These are phyloP conservation scores for Rhynchosporium graminicola DNA, from an alignment of 2,329 filamentous ascomycete species.

Conservation along the genomic window DNA sequence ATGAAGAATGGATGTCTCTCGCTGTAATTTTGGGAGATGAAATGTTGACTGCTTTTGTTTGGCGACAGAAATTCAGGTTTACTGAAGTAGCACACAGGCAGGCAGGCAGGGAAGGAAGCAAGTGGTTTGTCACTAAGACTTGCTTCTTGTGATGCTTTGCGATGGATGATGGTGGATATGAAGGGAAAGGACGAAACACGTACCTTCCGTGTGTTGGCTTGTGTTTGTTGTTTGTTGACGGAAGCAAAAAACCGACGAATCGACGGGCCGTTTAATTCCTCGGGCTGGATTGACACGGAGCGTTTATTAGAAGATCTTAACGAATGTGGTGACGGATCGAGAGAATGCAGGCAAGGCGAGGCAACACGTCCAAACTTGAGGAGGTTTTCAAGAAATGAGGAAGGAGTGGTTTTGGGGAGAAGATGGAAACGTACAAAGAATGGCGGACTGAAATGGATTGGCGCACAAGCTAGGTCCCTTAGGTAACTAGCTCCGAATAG, in stretches of 20 bases:
- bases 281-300: constrained; percentile 12
- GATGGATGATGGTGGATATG: constrained; percentile 12
- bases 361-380: constrained; percentile 20
- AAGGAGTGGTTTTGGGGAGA: constrained; percentile 25
- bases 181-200: constrained; percentile 14
- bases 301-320: constrained; percentile 28
- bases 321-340: constrained; percentile 34
- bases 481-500: neutral
- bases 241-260: constrained; percentile 14
- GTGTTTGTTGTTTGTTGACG: constrained; percentile 18
- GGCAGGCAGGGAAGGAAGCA: constrained; percentile 4
- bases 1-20: constrained; percentile 22
- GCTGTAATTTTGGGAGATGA: constrained; percentile 11
- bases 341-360: constrained; percentile 23
- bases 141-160: constrained; percentile 14
- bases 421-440: neutral
- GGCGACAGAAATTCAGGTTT: constrained; percentile 4
- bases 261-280: constrained; percentile 1
- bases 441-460: neutral
- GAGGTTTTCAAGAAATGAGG: constrained; percentile 24
- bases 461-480: neutral
- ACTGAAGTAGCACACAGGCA: neutral
- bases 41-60: constrained; percentile 1
- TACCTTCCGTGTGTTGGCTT: constrained; percentile 19
- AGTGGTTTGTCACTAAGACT: neutral